Base-by-base conservation (phyloP, 352 stramenopile species). In the Globisporangium orthogonon region DNA sequence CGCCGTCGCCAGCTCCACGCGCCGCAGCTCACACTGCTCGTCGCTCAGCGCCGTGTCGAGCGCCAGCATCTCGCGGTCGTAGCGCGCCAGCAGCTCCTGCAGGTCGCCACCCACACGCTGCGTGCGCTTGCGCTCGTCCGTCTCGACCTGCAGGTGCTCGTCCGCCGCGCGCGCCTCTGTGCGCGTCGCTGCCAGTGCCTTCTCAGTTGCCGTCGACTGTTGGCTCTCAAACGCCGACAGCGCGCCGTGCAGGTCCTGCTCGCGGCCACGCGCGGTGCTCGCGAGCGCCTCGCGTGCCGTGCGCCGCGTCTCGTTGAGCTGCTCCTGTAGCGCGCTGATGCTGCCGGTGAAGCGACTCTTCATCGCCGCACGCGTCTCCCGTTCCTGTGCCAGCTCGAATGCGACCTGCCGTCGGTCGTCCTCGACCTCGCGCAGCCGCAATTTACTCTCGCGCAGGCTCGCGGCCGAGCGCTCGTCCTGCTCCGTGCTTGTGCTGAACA, bases 401-500 rank as follows among this genome's bases (percentile, higher is more conserved):
- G 56, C 56, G 11, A 87, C 63, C 59, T 89, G 81, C 45, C 73
- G 71, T 10, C 73, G 62, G 53, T 91, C 78, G 61, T 89, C 75
- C 47, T 88, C 73, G 6, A 65, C 59, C 39, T 91, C 81, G 15
- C 74, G 73, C 41, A 91, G 68, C 6, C 76, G 76, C 52, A 83
- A 44, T 28, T 71, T 60, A n/a, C 73, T 75, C 31, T 88, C 78
- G 14, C 72, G 64, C 23, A 88, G 56, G 35, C 50, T 63, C 10
- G 56, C 45, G 0, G 61, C 60, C 14, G 63, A 58, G 17, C 48
- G 52, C 30, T 79, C 78, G 64, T 85, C 73, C 58, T 91, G 78
- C 45, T 91, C 81, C 10, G 66, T 64, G 39, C 67, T 85, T 10
- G 77, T 78, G 35, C 61, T 65, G 23, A 88, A 53, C 18, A 60